Evolutionary conservation across 2,329 filamentous ascomycete species (phyloP).

Genomic region (Aspergillus fumigatus): DNA sequence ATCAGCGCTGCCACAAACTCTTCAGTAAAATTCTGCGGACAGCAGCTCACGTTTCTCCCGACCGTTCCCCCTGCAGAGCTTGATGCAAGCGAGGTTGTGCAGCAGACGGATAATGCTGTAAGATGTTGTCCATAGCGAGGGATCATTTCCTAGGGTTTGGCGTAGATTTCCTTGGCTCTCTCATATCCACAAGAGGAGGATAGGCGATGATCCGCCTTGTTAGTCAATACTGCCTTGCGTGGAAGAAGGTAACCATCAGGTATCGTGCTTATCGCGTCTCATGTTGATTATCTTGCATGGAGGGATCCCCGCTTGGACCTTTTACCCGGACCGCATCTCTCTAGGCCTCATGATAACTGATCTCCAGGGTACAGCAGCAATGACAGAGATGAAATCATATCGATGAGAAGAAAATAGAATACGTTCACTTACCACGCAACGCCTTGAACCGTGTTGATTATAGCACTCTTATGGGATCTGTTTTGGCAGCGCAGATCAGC

Average conservation of each 20-base stretch:
- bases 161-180: not conserved
- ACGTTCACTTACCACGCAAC: not conserved
- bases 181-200: not conserved
- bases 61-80: not conserved
- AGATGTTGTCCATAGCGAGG: not conserved
- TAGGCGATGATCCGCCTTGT: not conserved
- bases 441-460: not conserved
- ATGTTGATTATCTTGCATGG: not conserved
- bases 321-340: not conserved
- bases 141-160: not conserved
- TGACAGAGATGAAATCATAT: not conserved
- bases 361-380: not conserved
- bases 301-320: not conserved
- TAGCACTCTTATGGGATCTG: not conserved
- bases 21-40: not conserved
- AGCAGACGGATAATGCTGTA: not conserved
- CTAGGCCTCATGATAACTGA: not conserved
- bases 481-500: not conserved
- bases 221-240: not conserved
- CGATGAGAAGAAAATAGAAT: not conserved
- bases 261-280: not conserved
- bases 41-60: not conserved
- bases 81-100: not conserved
- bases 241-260: not conserved
- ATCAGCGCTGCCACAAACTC: not conserved